Base-by-base conservation (phyloP, 768 basidiomycete genomes). In the Agaricus sinodeliciosus region DNA sequence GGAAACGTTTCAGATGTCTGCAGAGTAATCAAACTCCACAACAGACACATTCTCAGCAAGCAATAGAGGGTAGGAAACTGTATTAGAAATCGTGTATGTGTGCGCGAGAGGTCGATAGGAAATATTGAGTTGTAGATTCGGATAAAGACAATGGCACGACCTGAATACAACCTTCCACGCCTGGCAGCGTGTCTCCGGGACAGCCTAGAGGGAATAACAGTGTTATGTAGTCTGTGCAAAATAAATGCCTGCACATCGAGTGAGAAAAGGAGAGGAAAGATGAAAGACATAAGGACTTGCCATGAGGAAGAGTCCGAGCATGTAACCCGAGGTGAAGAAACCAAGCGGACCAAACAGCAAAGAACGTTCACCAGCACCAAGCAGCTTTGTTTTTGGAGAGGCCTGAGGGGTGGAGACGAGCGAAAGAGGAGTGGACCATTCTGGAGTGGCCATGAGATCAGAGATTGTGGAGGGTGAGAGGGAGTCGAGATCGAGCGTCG, bases 221-320 rank as follows among this genome's bases (percentile, higher is more conserved):
- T 79, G 63, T 90, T 82, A 59, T 89, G 88, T 54, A 90, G 85
- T 26, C 88, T 78, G 59, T 90, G 85, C 54, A 89, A 66, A 26
- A 90, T 61, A 44, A 90, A 67, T 11, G 80, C 84, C 86, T 88
- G 59, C 3, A n/a, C n/a, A 18, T n/a, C 26, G 13, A 12, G 44
- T 16, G 27, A 47, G 47, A 45, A 28, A 18, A 19, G 48, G 26
- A 9, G 43, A 25, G 12, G 48, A 28, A 37, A 34, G 7, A 45
- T 27, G n/a, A n/a, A 40, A 25, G 44, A 37, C 22, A 37, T 11
- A 25, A 9, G 16, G 7, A 65, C 73, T 61, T 57, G 86, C 87
- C 80, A 87, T 80, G 28, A 82, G 58, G 57, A 88, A 65, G 44
- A 90, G 65, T 0, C 81, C 85, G 35, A 85, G 56, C 57, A 85